Evolutionary conservation across 1,139 yeast genomes (phyloP).

Genomic region (Taphrina pruni): DNA sequence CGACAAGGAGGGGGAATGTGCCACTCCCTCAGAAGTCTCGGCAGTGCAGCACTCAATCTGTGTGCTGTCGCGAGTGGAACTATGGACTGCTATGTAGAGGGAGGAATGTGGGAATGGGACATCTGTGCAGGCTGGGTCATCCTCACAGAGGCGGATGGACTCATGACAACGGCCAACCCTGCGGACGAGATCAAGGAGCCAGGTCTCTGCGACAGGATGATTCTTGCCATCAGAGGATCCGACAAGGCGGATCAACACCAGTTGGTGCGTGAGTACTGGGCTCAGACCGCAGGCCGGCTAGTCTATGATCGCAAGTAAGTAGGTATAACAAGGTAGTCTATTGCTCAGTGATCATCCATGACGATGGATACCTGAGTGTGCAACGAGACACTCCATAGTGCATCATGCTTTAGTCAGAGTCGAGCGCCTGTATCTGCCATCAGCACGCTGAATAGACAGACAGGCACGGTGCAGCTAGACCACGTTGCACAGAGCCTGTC

Average conservation of each 20-base stretch:
- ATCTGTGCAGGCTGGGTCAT: conserved; percentile 71
- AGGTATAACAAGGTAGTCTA: too few relatives aligned
- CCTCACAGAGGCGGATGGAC: conserved; percentile 64
- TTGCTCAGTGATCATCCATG: too few relatives aligned
- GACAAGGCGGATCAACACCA: conserved; percentile 28
- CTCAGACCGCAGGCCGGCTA: conserved; percentile 29
- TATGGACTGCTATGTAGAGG: conserved; percentile 67
- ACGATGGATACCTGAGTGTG: too few relatives aligned
- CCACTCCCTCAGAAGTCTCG: conserved; percentile 65
- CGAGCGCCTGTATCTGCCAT: too few relatives aligned
- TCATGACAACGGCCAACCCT: conserved; percentile 60
- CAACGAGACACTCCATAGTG: too few relatives aligned
- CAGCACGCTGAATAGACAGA: too few relatives aligned
- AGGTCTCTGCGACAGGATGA: conserved; percentile 34
- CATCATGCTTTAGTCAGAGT: too few relatives aligned
- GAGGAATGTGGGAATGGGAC: conserved; percentile 70
- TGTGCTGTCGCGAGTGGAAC: conserved; percentile 64
- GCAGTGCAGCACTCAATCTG: conserved; percentile 66
- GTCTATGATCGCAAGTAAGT: conserved; percentile 22
- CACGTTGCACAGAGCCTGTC: not conserved
- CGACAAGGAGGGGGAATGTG: conserved; percentile 58
- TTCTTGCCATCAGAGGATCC: conserved; percentile 39
- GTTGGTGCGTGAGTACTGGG: conserved; percentile 38
- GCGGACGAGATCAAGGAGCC: conserved; percentile 46
- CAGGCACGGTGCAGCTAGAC: too few relatives aligned